A percentile compares a stretch with the other conserved stretches of the same genome.
Evolutionary conservation across 2,329 filamentous ascomycete genomes (phyloP).

Genomic region (Scolecobasidium constrictum): DNA sequence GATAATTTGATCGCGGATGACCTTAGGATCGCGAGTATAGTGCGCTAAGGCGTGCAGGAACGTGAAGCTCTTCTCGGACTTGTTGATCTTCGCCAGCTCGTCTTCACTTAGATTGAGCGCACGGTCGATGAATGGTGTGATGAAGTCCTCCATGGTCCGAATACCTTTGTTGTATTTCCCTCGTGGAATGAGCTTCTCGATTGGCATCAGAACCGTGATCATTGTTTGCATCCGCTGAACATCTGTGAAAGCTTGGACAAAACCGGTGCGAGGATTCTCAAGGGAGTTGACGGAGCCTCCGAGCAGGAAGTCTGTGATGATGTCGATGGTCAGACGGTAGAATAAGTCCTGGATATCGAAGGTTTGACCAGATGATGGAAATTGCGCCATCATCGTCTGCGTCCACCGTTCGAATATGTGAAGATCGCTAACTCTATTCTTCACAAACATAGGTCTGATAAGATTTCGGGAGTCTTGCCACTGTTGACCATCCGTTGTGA

Average conservation of each 20-base stretch:
- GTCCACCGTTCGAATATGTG: constrained; percentile 72
- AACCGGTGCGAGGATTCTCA: constrained; percentile 48
- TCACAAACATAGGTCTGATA: constrained; percentile 76
- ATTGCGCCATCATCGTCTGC: constrained; percentile 52
- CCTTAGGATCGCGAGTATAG: constrained; percentile 57
- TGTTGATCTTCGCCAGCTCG: constrained; percentile 63
- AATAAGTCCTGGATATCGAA: constrained; percentile 67
- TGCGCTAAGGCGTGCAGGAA: constrained; percentile 77
- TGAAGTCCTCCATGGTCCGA: constrained; percentile 61
- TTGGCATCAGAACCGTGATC: constrained; percentile 42
- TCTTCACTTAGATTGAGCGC: constrained; percentile 57
- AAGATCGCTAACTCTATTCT: constrained; percentile 72
- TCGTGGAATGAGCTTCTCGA: constrained; percentile 44
- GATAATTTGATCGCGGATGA: constrained; percentile 76
- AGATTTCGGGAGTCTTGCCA: constrained; percentile 78
- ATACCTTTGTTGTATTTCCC: constrained; percentile 53
- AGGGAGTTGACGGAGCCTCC: constrained; percentile 59
- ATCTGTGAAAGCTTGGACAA: constrained; percentile 69
- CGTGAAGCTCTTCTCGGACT: constrained; percentile 62
- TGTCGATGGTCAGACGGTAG: constrained; percentile 63
- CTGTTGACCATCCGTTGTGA: constrained; percentile 61
- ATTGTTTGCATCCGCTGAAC: constrained; percentile 65
- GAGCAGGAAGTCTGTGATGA: constrained; percentile 76
- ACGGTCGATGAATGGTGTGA: constrained; percentile 66
- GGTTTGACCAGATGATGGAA: constrained; percentile 27